These are phyloP conservation scores for Fusarium kyushuense DNA, from an alignment of 2,329 filamentous ascomycete genomes.

Conservation along the genomic window DNA sequence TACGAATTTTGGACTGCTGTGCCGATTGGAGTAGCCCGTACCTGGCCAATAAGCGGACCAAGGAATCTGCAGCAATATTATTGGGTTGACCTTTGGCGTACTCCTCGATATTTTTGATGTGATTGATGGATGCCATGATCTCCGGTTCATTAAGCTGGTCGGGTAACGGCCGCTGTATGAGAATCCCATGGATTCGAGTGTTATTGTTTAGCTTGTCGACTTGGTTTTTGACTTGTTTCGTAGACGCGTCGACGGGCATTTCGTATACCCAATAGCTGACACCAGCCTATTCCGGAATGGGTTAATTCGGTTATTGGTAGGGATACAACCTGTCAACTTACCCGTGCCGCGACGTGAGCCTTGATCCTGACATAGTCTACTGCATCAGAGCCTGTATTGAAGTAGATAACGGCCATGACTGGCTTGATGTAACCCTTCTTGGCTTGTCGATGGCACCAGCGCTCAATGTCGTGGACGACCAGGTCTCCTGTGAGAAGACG, in stretches of 20 bases:
- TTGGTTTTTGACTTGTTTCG: neutral
- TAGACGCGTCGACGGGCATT: constrained; percentile 1
- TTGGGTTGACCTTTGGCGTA: neutral
- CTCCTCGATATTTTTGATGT: constrained; percentile 3
- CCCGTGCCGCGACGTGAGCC: constrained; percentile 5
- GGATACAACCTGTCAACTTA: neutral
- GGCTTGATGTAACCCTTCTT: neutral
- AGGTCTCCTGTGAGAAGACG: neutral
- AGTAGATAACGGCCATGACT: constrained; percentile 2
- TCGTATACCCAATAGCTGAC: constrained; percentile 10
- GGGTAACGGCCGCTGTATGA: constrained; percentile 3
- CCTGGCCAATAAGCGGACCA: neutral
- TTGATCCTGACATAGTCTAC: constrained; percentile 6
- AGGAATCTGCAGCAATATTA: neutral
- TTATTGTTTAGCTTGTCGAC: constrained; percentile 3
- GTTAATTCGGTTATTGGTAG: neutral
- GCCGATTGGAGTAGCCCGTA: neutral
- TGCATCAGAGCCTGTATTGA: neutral
- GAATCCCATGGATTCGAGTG: constrained; percentile 2
- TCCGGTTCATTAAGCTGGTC: neutral
- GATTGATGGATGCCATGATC: neutral
- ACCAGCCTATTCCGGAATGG: neutral
- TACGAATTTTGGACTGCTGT: neutral
- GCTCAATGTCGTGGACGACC: constrained; percentile 1
- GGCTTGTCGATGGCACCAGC: constrained; percentile 2